A percentile compares a stretch with the other conserved stretches of the same genome.
Evolutionary conservation across 768 basidiomycete species (phyloP).

Genomic region (Lactarius quietus): DNA sequence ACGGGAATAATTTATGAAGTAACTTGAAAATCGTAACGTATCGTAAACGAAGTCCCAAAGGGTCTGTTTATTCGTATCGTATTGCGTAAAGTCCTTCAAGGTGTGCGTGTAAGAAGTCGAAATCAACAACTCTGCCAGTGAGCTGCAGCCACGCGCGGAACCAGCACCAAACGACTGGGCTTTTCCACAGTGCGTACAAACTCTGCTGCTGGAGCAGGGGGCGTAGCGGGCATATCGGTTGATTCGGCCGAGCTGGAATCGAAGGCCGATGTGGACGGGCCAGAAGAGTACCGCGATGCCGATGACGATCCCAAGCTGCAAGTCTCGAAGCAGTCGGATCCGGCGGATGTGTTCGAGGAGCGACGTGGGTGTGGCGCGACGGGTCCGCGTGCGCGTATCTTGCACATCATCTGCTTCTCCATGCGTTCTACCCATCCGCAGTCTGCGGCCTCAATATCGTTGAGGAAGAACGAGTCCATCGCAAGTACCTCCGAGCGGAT

Average conservation of each 20-base stretch:
- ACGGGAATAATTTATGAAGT: not conserved
- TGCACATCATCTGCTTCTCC: not conserved
- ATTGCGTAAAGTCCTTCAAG: not conserved
- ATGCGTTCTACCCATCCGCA: not conserved
- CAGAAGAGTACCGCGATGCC: not conserved
- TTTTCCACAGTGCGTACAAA: not conserved
- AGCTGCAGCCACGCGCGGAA: not conserved
- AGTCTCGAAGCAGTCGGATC: not conserved
- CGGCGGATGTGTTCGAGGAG: not conserved
- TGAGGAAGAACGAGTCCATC: conserved; percentile 60
- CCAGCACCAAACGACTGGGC: not conserved
- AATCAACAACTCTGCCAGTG: not conserved
- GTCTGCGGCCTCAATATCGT: conserved; percentile 37
- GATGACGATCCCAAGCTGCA: not conserved
- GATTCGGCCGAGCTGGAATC: not conserved
- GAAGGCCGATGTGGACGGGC: conserved; percentile 12
- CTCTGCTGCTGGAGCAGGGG: conserved; percentile 5
- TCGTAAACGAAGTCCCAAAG: not conserved
- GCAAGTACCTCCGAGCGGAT: conserved; percentile 53
- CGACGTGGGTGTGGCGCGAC: not conserved
- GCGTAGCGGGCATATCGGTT: not conserved
- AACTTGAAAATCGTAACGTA: not conserved
- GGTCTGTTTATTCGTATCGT: not conserved
- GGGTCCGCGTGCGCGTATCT: not conserved
- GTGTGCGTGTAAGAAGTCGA: not conserved